Base-by-base conservation (phyloP, 768 basidiomycete species). In the Mycena amicta region DNA sequence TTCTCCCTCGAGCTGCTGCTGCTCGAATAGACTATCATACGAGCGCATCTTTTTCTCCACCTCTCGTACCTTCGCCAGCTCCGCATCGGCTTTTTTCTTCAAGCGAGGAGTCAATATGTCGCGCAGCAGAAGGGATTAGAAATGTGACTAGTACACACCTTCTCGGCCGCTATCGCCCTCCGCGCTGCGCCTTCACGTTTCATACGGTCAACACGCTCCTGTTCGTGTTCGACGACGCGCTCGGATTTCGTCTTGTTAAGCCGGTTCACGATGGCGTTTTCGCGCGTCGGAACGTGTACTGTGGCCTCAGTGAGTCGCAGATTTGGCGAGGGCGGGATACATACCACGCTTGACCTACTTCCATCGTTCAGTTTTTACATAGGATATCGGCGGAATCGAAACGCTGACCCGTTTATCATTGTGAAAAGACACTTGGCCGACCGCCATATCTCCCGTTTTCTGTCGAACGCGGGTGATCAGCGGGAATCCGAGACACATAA, bases 361-460 rank as follows among this genome's bases (percentile, higher is more conserved):
- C n/a, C n/a, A n/a, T n/a, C n/a, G n/a, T n/a, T n/a, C n/a, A n/a
- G n/a, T n/a, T n/a, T n/a, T n/a, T n/a, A n/a, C n/a, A n/a, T n/a
- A n/a, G n/a, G n/a, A n/a, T n/a, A n/a, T n/a, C 33, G 43, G 6
- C 55, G 50, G 30, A 23, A 37, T 6, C 3, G 15, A 18, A 23
- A 27, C 41, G 45, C 80, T 37, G 62, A 93, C 93, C 74, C 80
- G 81, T 69, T 96, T 94, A 68, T 97, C 93, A 56, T 79, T 90
- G 64, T 98, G 92, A 71, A 99, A 98, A 0, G 93, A 91, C 0
- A 99, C 97, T 67, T 95, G 90, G 0, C 97, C 97, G 3, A 96
- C 88, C 2, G 93, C 95, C 94, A 97, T 98, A 69, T 96, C 94
- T 3, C 96, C 96, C 5, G 91, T 89, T 93, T 99, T 99, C 92